phyloP scores from a whole-genome alignment of 164 flowering plant genomes.

The Annona cherimola region DNA sequence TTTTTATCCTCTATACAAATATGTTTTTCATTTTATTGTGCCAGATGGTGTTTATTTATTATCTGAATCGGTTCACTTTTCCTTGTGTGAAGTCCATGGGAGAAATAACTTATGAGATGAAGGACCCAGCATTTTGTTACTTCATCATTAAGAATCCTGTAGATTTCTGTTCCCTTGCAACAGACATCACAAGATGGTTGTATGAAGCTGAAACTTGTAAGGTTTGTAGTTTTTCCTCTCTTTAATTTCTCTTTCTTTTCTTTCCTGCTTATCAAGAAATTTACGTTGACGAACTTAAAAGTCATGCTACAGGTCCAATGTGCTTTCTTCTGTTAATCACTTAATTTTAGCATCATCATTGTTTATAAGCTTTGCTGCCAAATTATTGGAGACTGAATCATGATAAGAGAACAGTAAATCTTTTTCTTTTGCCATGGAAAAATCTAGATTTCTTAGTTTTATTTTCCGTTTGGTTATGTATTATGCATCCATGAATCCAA shows the following conservation, averaged over 20 bases:
- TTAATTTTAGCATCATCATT: neutral
- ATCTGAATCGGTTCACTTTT: slow-evolving; percentile 4
- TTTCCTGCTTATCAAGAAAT: neutral
- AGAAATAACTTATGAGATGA: slow-evolving; percentile 85
- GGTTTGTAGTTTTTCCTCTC: slow-evolving; percentile 38
- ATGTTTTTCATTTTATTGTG: neutral
- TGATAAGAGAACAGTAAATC: no score
- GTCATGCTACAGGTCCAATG: neutral
- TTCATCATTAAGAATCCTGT: slow-evolving; percentile 44
- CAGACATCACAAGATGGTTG: slow-evolving; percentile 72
- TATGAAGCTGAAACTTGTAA: slow-evolving; percentile 73
- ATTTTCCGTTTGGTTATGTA: no score
- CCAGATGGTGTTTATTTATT: neutral
- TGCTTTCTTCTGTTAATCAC: neutral
- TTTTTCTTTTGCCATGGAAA: no score
- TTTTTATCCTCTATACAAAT: neutral
- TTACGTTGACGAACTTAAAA: neutral
- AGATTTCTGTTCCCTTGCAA: slow-evolving; percentile 65
- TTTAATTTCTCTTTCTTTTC: neutral
- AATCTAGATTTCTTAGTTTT: no score
- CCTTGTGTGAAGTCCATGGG: slow-evolving; percentile 41
- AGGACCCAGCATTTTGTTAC: slow-evolving; percentile 82
- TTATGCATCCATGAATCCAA: no score
- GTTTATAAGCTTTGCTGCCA: neutral
- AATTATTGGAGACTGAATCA: no score